Conservation (phyloP, 2,329 filamentous ascomycete genomes). For the Verticillium dahliae region DNA sequence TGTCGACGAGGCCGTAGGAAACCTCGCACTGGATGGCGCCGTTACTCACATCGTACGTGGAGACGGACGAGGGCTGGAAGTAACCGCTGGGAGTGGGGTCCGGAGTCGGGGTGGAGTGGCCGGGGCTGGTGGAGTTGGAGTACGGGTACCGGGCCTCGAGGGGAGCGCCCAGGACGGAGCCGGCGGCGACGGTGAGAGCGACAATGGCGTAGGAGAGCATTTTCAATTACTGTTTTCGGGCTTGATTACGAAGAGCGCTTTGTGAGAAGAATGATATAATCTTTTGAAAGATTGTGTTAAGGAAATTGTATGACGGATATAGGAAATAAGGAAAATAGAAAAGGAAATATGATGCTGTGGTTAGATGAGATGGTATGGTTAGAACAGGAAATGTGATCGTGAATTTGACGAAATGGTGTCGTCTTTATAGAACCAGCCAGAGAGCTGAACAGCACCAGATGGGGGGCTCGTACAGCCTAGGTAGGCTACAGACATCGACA, state of each 20-base stretch:
- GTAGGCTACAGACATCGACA: background rate
- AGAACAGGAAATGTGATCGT: background rate
- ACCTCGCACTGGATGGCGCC: slow-evolving; percentile 13
- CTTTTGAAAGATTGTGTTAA: background rate
- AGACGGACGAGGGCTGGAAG: slow-evolving; percentile 15
- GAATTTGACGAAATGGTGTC: background rate
- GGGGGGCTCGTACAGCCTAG: background rate
- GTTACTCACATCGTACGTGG: slow-evolving; percentile 15
- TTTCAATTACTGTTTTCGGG: background rate
- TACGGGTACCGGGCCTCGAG: slow-evolving; percentile 9
- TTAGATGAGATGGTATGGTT: background rate
- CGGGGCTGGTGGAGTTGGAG: background rate
- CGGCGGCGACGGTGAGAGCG: slow-evolving; percentile 11
- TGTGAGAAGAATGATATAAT: background rate
- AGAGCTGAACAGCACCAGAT: background rate
- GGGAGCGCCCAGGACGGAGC: slow-evolving; percentile 13
- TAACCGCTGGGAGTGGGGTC: slow-evolving; percentile 3
- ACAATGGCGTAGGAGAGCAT: slow-evolving; percentile 18
- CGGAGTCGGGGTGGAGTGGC: background rate
- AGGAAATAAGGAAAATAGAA: background rate
- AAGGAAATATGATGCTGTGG: background rate
- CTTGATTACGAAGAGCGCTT: background rate
- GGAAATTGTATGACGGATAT: background rate
- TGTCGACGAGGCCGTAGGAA: slow-evolving; percentile 11
- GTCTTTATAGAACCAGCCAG: background rate